Evolutionary conservation across 176 grass and related monocot species (phyloP).

Genomic region (Poa annua): DNA sequence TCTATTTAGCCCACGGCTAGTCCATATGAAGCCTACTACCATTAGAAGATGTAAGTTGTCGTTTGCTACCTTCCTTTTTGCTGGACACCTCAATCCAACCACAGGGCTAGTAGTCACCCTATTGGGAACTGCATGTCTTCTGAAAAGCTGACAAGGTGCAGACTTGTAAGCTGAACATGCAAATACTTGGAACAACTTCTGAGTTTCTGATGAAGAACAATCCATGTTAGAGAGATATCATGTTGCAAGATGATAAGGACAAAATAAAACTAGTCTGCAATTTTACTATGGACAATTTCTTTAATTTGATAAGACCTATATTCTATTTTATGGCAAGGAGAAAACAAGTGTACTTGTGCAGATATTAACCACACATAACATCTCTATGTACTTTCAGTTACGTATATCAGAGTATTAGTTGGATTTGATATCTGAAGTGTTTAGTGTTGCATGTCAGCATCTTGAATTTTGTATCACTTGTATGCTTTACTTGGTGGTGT

Average conservation of each 20-base stretch:
- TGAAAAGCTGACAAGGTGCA: slow-evolving; percentile 51
- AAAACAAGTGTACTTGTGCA: background rate
- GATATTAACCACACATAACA: background rate
- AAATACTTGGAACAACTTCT: background rate
- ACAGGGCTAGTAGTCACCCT: too few species aligned
- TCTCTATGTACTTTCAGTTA: background rate
- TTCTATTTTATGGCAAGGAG: background rate
- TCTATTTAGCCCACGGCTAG: too few species aligned
- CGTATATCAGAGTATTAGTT: background rate
- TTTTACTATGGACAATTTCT: background rate
- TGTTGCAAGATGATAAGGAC: background rate
- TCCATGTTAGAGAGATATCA: background rate
- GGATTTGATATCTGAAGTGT: too few species aligned
- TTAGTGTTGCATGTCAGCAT: background rate
- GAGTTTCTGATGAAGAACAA: background rate
- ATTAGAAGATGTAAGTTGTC: too few species aligned
- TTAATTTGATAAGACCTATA: background rate
- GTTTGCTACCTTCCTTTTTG: too few species aligned
- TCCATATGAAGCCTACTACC: too few species aligned
- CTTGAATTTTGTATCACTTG: background rate
- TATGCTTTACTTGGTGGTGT: background rate
- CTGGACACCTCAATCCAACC: too few species aligned
- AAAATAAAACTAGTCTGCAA: background rate
- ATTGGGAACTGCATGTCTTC: slow-evolving; percentile 75
- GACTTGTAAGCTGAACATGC: slow-evolving; percentile 21